These are phyloP conservation scores for Neoboletus brunneissimus DNA, from an alignment of 768 basidiomycete species.

Conservation along the genomic window DNA sequence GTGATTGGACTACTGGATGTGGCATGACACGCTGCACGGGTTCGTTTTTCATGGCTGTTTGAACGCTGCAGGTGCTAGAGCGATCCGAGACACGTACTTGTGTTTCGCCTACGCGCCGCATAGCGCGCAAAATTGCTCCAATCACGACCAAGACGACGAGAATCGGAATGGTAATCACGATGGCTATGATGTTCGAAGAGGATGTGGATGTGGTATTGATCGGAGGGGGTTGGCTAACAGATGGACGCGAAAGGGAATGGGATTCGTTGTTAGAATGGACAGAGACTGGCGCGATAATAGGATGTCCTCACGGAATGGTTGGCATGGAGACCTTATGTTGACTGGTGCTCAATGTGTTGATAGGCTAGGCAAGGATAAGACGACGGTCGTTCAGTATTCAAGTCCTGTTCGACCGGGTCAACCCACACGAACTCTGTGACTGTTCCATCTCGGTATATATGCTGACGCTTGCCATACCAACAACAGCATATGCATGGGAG, in stretches of 20 bases:
- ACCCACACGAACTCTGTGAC: not conserved
- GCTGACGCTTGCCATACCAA: not conserved
- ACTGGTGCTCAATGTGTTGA: not conserved
- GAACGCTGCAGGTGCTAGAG: not conserved
- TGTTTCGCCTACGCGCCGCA: too few species aligned
- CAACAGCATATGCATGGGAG: not conserved
- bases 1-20: not conserved
- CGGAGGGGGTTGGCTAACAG: not conserved
- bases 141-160: fast-evolving
- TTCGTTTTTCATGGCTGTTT: not conserved
- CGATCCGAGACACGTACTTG: not conserved
- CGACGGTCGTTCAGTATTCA: not conserved
- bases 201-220: not conserved
- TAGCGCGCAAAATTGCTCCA: fast-evolving
- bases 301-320: not conserved
- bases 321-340: not conserved
- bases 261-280: not conserved
- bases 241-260: not conserved
- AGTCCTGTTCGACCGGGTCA: too few species aligned
- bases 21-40: not conserved
- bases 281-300: not conserved
- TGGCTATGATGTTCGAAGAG: fast-evolving
- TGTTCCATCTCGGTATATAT: not conserved
- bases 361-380: not conserved
- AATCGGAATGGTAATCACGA: not conserved